Evolutionary conservation across 2,329 filamentous ascomycete genomes (phyloP).

Genomic region (Ophiostoma fasciatum): DNA sequence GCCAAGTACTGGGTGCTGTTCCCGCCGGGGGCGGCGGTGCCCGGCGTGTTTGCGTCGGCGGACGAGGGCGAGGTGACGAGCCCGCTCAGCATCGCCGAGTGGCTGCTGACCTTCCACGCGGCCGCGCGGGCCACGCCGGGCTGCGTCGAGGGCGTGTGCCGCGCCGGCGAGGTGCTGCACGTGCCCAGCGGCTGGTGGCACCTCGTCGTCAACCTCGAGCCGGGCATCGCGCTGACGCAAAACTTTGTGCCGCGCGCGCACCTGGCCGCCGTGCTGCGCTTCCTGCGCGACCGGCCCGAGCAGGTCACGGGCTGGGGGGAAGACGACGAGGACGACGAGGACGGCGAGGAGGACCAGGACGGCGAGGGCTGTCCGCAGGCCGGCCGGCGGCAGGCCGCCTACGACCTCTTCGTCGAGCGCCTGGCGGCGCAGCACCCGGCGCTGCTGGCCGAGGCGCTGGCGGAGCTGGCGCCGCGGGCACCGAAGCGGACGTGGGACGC

Average conservation of each 20-base stretch:
- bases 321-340: constrained; percentile 20
- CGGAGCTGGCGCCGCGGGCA: constrained; percentile 46
- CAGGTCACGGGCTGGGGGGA: constrained; percentile 68
- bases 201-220: constrained; percentile 77
- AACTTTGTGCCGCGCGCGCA: constrained; percentile 80
- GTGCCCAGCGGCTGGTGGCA: constrained; percentile 97
- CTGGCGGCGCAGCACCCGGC: constrained; percentile 50
- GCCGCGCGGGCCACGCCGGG: constrained; percentile 63
- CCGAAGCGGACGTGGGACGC: constrained; percentile 82
- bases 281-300: constrained; percentile 66
- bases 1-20: constrained; percentile 99
- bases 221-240: constrained; percentile 79
- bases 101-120: constrained; percentile 77
- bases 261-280: constrained; percentile 60
- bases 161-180: constrained; percentile 72
- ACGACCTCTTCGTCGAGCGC: constrained; percentile 56
- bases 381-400: too few relatives aligned
- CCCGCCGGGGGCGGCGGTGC: constrained; percentile 60
- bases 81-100: constrained; percentile 91
- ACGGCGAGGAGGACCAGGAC: constrained; percentile 47
- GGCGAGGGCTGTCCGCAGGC: too few relatives aligned
- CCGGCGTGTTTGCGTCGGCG: constrained; percentile 76
- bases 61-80: constrained; percentile 90
- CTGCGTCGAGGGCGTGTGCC: constrained; percentile 75
- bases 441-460: constrained; percentile 44